These are phyloP conservation scores for Phytopythium kandeliae DNA, from an alignment of 352 stramenopile species.

Conservation along the genomic window DNA sequence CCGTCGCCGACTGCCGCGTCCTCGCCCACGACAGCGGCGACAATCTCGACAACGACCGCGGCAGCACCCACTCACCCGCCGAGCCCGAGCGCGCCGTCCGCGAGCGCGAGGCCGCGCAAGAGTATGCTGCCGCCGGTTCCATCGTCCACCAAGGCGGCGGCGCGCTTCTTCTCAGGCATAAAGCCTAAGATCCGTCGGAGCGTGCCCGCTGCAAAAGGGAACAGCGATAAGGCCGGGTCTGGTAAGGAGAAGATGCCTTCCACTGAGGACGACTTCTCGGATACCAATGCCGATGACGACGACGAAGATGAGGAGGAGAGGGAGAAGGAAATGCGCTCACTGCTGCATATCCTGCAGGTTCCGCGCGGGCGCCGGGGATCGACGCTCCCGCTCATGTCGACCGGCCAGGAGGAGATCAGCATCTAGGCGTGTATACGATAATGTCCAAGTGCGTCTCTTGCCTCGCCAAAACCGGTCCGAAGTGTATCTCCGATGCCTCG, in stretches of 20 bases:
- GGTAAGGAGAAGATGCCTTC: constrained; percentile 9
- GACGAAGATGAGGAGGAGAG: constrained; percentile 40
- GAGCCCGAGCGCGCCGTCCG: neutral
- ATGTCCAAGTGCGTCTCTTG: constrained; percentile 9
- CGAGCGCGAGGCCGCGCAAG: neutral
- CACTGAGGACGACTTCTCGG: constrained; percentile 20
- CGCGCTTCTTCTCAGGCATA: constrained; percentile 61
- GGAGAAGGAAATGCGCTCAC: constrained; percentile 44
- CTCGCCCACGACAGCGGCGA: neutral
- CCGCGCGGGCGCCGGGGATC: constrained; percentile 42
- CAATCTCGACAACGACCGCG: neutral
- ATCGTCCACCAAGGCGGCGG: constrained; percentile 28
- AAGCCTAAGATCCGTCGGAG: constrained; percentile 29
- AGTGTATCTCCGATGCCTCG: neutral
- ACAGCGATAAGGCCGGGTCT: constrained; percentile 1
- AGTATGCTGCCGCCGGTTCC: constrained; percentile 12
- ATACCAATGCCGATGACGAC: constrained; percentile 26
- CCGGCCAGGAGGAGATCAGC: constrained; percentile 13
- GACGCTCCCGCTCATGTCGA: constrained; percentile 57
- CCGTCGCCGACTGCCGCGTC: neutral
- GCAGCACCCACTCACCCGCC: constrained; percentile 4
- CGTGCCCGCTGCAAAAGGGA: constrained; percentile 12
- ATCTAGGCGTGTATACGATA: constrained; percentile 4
- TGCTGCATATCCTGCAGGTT: constrained; percentile 66
- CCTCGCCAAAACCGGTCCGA: neutral